phyloP scores from a whole-genome alignment of 2,329 filamentous ascomycete genomes.

The Paraphaeosphaeria minitans region DNA sequence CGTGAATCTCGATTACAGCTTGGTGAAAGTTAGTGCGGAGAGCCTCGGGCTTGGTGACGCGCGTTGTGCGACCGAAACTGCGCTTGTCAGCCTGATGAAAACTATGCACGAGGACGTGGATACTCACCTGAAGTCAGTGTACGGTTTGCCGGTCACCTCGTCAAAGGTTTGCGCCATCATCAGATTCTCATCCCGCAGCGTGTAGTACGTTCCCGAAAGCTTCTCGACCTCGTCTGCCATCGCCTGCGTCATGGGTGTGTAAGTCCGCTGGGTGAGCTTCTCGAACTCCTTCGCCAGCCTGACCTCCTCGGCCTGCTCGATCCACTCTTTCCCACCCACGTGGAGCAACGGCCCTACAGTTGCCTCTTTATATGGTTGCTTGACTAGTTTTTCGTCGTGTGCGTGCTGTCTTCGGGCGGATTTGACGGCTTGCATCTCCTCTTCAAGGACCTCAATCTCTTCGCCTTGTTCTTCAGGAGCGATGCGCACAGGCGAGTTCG shows the following conservation, averaged over 20 bases:
- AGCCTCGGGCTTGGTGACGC: slow-evolving; percentile 18
- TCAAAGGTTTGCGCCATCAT: slow-evolving; percentile 36
- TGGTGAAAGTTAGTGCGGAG: slow-evolving; percentile 56
- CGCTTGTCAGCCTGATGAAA: background rate
- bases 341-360: slow-evolving; percentile 58
- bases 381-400: background rate
- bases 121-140: slow-evolving; percentile 30
- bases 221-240: slow-evolving; percentile 41
- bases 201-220: slow-evolving; percentile 38
- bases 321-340: slow-evolving; percentile 58
- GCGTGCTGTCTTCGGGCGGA: background rate
- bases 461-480: slow-evolving; percentile 43
- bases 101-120: background rate
- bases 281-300: slow-evolving; percentile 39
- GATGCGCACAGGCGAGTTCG: slow-evolving; percentile 43
- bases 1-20: slow-evolving; percentile 61
- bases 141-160: slow-evolving; percentile 42
- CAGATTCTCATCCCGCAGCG: slow-evolving; percentile 34
- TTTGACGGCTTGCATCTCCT: slow-evolving; percentile 15
- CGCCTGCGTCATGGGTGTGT: slow-evolving; percentile 35
- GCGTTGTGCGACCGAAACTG: slow-evolving; percentile 33
- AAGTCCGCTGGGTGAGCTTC: slow-evolving; percentile 42
- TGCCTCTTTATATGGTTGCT: slow-evolving; percentile 14
- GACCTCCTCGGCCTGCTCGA: slow-evolving; percentile 37
- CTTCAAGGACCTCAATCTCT: slow-evolving; percentile 39